These are phyloP conservation scores for Annulohypoxylon stygium DNA, from an alignment of 495 filamentous ascomycete genomes.

Conservation along the genomic window DNA sequence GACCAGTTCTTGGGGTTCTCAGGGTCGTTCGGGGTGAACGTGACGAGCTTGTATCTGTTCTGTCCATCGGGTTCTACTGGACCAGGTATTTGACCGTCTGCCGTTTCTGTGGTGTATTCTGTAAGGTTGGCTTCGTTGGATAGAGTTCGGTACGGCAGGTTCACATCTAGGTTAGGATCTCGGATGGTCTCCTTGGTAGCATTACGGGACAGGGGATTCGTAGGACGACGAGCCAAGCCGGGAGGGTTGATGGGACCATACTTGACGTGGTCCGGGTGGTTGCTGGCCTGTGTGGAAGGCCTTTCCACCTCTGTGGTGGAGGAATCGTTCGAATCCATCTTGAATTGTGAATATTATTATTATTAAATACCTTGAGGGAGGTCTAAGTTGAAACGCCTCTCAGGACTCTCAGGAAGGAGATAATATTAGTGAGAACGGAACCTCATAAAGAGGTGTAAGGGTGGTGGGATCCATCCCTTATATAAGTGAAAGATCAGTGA, in stretches of 20 bases:
- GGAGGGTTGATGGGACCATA: constrained; percentile 31
- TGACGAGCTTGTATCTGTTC: constrained; percentile 77
- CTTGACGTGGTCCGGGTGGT: constrained; percentile 7
- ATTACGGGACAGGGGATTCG: constrained; percentile 32
- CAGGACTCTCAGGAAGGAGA: constrained; percentile 3
- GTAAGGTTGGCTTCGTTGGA: constrained; percentile 69
- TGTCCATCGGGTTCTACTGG: constrained; percentile 66
- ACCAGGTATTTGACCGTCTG: constrained; percentile 70
- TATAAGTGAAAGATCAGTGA: constrained; percentile 32
- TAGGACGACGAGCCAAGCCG: constrained; percentile 20
- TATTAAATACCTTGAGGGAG: constrained; percentile 23
- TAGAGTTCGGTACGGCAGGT: constrained; percentile 74
- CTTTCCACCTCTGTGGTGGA: constrained; percentile 22
- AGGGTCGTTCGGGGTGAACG: constrained; percentile 74
- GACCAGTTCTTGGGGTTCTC: constrained; percentile 79
- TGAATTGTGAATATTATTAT: constrained; percentile 21
- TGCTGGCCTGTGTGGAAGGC: neutral
- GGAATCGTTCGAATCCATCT: constrained; percentile 33
- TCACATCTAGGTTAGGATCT: constrained; percentile 54
- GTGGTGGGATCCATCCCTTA: constrained; percentile 39
- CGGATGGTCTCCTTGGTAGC: constrained; percentile 39
- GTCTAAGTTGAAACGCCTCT: constrained; percentile 14
- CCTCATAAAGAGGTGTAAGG: constrained; percentile 18
- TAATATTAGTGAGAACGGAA: constrained; percentile 10
- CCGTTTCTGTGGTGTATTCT: constrained; percentile 74